Percentiles rank a stretch among this genome's conserved stretches.
These are phyloP conservation scores for Citrus hindsii DNA, from an alignment of 345 rosid genomes.

Conservation along the genomic window DNA sequence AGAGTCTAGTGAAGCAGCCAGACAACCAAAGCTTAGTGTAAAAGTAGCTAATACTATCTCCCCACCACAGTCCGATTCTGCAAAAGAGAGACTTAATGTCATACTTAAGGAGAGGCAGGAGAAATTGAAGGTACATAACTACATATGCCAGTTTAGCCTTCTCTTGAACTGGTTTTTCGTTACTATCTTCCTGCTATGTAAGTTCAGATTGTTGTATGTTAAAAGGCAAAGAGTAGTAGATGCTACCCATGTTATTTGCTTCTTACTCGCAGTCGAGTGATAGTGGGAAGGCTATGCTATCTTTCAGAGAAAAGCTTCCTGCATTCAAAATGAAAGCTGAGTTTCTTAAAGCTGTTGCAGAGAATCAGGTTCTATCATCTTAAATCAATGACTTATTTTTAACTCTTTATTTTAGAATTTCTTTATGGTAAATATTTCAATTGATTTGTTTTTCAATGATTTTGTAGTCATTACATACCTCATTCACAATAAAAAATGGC, in stretches of 20 bases:
- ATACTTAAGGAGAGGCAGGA: constrained; percentile 82
- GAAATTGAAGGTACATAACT: constrained; percentile 43
- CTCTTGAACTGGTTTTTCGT: not conserved
- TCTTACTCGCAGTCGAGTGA: constrained; percentile 48
- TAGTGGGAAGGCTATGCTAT: constrained; percentile 51
- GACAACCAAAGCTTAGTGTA: constrained; percentile 25
- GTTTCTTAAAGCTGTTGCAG: constrained; percentile 70
- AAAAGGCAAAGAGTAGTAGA: not conserved
- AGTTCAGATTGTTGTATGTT: not conserved
- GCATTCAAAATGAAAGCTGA: constrained; percentile 73
- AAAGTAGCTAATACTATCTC: constrained; percentile 38
- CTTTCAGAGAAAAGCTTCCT: constrained; percentile 87
- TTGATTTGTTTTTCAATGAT: not conserved
- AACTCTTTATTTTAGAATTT: not conserved
- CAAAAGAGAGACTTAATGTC: constrained; percentile 54
- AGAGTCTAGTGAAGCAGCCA: constrained; percentile 31
- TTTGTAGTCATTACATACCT: not conserved
- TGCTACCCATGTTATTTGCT: constrained; percentile 1
- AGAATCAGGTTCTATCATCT: constrained; percentile 64
- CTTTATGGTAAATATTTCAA: not conserved
- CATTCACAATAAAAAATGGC: not conserved
- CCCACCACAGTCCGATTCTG: constrained; percentile 25
- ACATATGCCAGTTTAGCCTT: not conserved
- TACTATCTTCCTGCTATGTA: not conserved
- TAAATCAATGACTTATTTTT: not conserved